A percentile compares a stretch with the other conserved stretches of the same genome.
Evolutionary conservation across 139 green algal genomes (phyloP).

Genomic region (Spirogloea muscicola): DNA sequence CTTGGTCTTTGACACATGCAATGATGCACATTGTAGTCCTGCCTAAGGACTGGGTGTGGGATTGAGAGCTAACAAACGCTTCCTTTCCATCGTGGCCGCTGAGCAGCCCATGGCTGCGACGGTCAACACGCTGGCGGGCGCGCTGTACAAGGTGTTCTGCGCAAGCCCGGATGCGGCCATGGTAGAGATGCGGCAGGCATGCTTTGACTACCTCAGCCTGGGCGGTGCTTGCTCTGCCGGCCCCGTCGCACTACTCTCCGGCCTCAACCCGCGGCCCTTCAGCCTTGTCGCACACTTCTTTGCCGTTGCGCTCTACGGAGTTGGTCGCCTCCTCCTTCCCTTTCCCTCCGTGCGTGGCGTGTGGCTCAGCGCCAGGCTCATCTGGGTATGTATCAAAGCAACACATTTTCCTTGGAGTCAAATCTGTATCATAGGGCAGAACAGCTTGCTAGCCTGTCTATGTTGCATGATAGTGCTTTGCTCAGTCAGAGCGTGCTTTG

Average conservation of each 20-base stretch:
- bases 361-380: slow-evolving; percentile 50
- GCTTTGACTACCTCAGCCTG: slow-evolving; percentile 93
- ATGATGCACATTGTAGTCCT: too few relatives aligned
- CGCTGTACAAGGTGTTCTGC: slow-evolving; percentile 94
- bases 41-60: too few relatives aligned
- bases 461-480: too few relatives aligned
- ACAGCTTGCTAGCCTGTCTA: too few relatives aligned
- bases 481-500: too few relatives aligned
- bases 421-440: too few relatives aligned
- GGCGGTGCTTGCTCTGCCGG: slow-evolving; percentile 76
- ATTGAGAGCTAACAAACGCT: too few relatives aligned
- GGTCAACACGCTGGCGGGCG: slow-evolving; percentile 98
- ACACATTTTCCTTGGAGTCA: too few relatives aligned
- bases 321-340: slow-evolving; percentile 78
- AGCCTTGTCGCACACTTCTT: slow-evolving; percentile 96
- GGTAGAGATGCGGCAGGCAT: slow-evolving; percentile 91
- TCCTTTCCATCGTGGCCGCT: slow-evolving; percentile 52
- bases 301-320: slow-evolving; percentile 83
- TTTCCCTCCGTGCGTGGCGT: slow-evolving; percentile 66
- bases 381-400: too few relatives aligned
- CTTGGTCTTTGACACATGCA: too few relatives aligned
- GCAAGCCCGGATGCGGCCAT: slow-evolving; percentile 67
- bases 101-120: slow-evolving; percentile 79
- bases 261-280: slow-evolving; percentile 78
- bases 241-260: slow-evolving; percentile 81